Percentiles rank a stretch among this genome's conserved stretches.
Evolutionary conservation across 495 filamentous ascomycete species (phyloP).

Genomic region (Aspergillus wentii): DNA sequence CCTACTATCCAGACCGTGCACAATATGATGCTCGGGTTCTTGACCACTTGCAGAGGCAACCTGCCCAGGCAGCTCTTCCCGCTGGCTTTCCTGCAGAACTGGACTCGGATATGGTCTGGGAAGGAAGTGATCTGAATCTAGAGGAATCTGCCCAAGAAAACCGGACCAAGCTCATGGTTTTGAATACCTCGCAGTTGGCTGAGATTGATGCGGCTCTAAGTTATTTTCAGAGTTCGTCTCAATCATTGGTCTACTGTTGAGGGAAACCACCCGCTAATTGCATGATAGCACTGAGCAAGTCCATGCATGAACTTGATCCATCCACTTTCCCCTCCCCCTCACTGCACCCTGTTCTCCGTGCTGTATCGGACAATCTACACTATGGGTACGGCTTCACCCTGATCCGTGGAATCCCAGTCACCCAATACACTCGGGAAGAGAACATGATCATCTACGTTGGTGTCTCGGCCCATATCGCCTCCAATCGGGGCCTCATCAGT

Average conservation of each 20-base stretch:
- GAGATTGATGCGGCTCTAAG: constrained; percentile 52
- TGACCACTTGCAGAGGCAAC: not conserved
- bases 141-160: constrained; percentile 32
- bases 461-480: constrained; percentile 48
- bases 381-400: constrained; percentile 59
- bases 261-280: not conserved
- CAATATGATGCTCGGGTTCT: too few species aligned
- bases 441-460: constrained; percentile 59
- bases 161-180: constrained; percentile 40
- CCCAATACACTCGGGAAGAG: constrained; percentile 49
- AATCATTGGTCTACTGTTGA: not conserved
- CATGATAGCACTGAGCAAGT: not conserved
- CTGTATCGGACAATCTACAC: constrained; percentile 50
- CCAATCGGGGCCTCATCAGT: constrained; percentile 43
- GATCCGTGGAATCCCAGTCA: constrained; percentile 51
- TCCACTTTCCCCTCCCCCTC: constrained; percentile 53
- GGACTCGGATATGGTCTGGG: constrained; percentile 52
- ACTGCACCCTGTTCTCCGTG: constrained; percentile 39
- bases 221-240: constrained; percentile 47
- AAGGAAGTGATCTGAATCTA: constrained; percentile 41
- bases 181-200: constrained; percentile 41
- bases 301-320: not conserved
- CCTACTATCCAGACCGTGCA: too few species aligned
- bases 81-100: constrained; percentile 46
- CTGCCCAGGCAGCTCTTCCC: constrained; percentile 27